Evolutionary conservation across 768 basidiomycete species (phyloP).

Genomic region (Cantharellus anzutake): DNA sequence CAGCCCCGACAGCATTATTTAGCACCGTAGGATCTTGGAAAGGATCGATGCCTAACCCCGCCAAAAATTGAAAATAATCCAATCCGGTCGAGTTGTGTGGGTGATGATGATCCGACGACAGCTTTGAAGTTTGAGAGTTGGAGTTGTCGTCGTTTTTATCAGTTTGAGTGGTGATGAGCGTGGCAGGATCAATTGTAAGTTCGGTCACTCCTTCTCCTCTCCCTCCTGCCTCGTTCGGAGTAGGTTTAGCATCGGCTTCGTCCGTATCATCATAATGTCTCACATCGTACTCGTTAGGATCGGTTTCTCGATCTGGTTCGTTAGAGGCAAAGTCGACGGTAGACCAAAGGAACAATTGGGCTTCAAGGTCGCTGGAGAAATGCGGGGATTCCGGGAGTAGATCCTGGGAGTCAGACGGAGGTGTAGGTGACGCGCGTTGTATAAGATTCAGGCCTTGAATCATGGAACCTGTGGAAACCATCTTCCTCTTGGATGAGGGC

Average conservation of each 20-base stretch:
- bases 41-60: constrained; percentile 26
- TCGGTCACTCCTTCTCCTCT: no score
- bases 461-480: constrained; percentile 4
- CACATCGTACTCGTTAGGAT: no score
- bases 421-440: constrained; percentile 22
- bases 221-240: no score
- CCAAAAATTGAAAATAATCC: constrained; percentile 24
- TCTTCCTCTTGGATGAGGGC: neutral
- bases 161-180: no score
- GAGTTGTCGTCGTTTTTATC: no score
- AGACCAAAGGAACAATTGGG: constrained; percentile 72
- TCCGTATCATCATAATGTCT: no score
- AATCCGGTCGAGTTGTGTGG: constrained; percentile 13
- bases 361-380: constrained; percentile 46
- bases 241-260: no score
- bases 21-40: constrained; percentile 20
- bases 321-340: constrained; percentile 63
- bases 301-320: constrained; percentile 22
- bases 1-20: constrained; percentile 14
- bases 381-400: constrained; percentile 36
- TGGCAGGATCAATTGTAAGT: no score
- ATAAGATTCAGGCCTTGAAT: constrained; percentile 71
- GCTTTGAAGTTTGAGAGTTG: no score
- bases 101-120: neutral
- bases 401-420: constrained; percentile 28